Conservation (phyloP, 2,329 filamentous ascomycete genomes). For the Berkeleyomyces basicola region DNA sequence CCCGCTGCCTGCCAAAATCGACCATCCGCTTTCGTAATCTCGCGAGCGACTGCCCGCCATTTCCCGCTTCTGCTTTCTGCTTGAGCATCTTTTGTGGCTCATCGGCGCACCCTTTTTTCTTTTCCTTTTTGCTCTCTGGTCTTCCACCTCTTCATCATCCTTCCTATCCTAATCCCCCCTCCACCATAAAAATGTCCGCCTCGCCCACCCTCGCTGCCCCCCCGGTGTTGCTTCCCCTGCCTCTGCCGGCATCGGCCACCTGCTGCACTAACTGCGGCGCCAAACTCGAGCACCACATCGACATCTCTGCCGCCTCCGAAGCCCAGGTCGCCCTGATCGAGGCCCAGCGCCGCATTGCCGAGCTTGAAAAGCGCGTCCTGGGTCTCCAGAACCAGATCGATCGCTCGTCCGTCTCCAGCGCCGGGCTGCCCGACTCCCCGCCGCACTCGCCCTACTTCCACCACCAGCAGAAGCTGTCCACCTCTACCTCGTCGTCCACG, state of each 20-base stretch:
- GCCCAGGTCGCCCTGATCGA: constrained; percentile 17
- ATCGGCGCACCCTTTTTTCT: not conserved
- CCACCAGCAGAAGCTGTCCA: constrained; percentile 46
- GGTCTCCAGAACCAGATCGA: constrained; percentile 46
- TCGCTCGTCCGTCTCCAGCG: not conserved
- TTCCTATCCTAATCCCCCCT: not conserved
- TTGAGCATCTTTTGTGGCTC: too few species aligned
- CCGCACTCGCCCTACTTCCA: constrained; percentile 20
- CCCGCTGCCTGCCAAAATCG: too few species aligned
- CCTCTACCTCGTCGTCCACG: constrained; percentile 52
- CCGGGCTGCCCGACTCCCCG: constrained; percentile 27
- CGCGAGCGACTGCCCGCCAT: not conserved
- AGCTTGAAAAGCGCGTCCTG: constrained; percentile 55
- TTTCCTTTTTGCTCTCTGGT: not conserved
- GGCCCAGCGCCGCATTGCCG: constrained; percentile 44
- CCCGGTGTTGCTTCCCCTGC: constrained; percentile 7
- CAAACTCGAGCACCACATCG: constrained; percentile 20
- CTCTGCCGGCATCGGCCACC: constrained; percentile 17
- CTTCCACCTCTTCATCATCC: not conserved
- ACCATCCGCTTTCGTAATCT: not conserved
- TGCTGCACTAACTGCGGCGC: constrained; percentile 38
- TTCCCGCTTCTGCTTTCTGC: too few species aligned
- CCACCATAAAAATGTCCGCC: not conserved
- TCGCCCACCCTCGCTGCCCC: constrained; percentile 4
- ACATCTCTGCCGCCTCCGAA: constrained; percentile 14